Conservation (phyloP, 257 asterid species). For the Petrea volubilis region DNA sequence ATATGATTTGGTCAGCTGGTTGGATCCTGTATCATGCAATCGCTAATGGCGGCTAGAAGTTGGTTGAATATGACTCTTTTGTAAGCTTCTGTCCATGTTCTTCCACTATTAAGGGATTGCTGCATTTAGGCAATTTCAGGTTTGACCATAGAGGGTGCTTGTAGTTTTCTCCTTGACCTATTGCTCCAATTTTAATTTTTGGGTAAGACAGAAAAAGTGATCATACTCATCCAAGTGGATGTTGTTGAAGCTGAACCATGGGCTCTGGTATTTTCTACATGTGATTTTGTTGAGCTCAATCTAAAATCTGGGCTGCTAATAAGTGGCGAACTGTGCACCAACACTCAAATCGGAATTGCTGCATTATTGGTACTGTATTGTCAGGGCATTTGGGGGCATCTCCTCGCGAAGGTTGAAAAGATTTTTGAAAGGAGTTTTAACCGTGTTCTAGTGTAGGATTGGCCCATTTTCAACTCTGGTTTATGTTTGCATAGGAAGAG, state of each 20-base stretch:
- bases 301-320: neutral
- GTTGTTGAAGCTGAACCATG: neutral
- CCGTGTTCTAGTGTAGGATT: neutral
- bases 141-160: neutral
- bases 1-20: neutral
- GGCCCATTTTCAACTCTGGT: constrained; percentile 6
- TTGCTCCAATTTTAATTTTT: neutral
- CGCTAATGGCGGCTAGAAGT: neutral
- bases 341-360: neutral
- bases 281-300: neutral
- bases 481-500: neutral
- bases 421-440: neutral
- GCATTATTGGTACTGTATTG: constrained; percentile 1
- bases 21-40: constrained; percentile 3
- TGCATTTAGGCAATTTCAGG: neutral
- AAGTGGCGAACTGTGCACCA: constrained; percentile 5
- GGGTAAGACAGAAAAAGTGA: neutral
- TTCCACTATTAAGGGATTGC: neutral
- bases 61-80: constrained; percentile 3
- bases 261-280: neutral
- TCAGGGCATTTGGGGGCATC: neutral
- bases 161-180: constrained; percentile 1
- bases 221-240: neutral
- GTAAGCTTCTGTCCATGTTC: constrained; percentile 4
- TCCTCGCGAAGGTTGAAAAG: neutral